Evolutionary conservation across 805 yeast species (phyloP).

Genomic region (Lipomyces sp.): DNA sequence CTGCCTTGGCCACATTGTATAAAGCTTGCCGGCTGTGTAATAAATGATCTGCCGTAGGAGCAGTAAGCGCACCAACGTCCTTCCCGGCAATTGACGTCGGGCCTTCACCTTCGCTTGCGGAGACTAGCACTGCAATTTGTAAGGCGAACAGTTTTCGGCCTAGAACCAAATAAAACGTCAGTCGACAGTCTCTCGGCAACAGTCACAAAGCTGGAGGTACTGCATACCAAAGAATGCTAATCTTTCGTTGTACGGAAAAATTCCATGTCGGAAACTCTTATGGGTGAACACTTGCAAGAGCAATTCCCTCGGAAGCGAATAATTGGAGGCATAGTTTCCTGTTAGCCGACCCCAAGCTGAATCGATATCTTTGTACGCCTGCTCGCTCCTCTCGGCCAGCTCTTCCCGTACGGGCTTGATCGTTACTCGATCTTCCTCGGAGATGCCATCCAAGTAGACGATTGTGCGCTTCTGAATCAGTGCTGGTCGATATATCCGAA

Average conservation of each 20-base stretch:
- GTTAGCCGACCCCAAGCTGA: constrained; percentile 17
- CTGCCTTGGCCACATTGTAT: constrained; percentile 10
- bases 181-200: not conserved
- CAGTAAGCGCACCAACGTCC: constrained; percentile 14
- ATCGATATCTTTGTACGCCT: constrained; percentile 6
- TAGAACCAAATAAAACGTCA: not conserved
- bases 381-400: not conserved
- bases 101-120: constrained; percentile 6
- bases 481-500: not conserved
- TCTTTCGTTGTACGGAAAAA: constrained; percentile 84
- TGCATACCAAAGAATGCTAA: constrained; percentile 52
- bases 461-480: constrained; percentile 4
- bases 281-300: constrained; percentile 83
- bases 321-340: constrained; percentile 38
- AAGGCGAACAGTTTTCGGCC: constrained; percentile 19
- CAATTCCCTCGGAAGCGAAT: constrained; percentile 55
- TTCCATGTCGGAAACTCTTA: constrained; percentile 91
- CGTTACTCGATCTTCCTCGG: constrained; percentile 6
- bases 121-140: constrained; percentile 13
- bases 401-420: constrained; percentile 9
- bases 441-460: constrained; percentile 14
- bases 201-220: too few relatives aligned
- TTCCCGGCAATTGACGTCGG: constrained; percentile 17
- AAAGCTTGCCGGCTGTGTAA: constrained; percentile 15
- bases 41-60: constrained; percentile 8